These are phyloP conservation scores for Prunus kanzakura DNA, from an alignment of 306 rosid species.

Conservation along the genomic window DNA sequence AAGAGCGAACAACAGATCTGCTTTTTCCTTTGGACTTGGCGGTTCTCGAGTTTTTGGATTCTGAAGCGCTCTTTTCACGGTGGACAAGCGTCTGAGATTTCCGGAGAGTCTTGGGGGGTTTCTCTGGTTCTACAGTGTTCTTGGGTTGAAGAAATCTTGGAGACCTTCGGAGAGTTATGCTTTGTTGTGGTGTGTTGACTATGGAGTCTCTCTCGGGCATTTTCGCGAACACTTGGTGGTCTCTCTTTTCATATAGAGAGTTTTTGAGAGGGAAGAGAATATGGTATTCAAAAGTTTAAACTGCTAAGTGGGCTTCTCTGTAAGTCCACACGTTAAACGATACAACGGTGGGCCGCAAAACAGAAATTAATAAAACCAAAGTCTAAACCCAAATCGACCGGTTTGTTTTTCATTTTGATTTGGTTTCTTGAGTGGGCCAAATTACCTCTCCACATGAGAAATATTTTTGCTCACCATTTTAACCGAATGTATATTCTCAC, in stretches of 20 bases:
- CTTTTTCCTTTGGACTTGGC: slow-evolving; percentile 15
- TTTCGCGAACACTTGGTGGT: slow-evolving; percentile 42
- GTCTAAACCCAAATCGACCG: too few species aligned
- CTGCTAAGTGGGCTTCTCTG: slow-evolving; percentile 17
- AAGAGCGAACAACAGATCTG: neutral
- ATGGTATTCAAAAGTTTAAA: neutral
- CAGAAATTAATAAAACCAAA: too few species aligned
- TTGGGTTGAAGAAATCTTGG: slow-evolving; percentile 14
- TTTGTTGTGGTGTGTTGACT: slow-evolving; percentile 8
- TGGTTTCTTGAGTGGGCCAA: too few species aligned
- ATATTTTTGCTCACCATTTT: too few species aligned
- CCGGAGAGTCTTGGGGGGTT: neutral
- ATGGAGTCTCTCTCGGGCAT: slow-evolving; percentile 44
- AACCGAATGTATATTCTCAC: accelerated
- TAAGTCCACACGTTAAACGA: neutral
- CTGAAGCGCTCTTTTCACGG: neutral
- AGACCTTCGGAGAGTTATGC: slow-evolving; percentile 19
- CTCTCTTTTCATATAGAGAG: neutral
- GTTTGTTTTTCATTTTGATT: too few species aligned
- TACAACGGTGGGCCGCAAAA: too few species aligned
- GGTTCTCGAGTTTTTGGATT: slow-evolving; percentile 12
- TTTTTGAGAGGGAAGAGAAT: slow-evolving; percentile 28
- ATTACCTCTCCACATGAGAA: too few species aligned
- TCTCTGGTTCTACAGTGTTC: neutral
- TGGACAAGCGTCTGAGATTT: slow-evolving; percentile 6